Evolutionary conservation across 257 asterid species (phyloP).

Genomic region (Fraxinus quadrangulata): DNA sequence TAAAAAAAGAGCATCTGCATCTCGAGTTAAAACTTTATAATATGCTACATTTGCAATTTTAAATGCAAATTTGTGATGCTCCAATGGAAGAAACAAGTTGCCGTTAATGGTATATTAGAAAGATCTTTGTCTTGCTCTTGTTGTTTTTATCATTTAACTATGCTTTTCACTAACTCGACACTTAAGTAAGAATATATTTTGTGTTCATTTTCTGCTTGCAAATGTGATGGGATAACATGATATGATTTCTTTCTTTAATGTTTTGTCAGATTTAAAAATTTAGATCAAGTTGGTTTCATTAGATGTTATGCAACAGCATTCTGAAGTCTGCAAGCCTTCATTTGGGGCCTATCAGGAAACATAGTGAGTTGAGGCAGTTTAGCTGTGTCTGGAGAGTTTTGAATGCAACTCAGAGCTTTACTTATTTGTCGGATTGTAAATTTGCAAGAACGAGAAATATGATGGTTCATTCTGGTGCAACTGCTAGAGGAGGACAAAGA

Average conservation of each 20-base stretch:
- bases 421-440: constrained; percentile 38
- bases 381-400: constrained; percentile 41
- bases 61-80: not conserved
- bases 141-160: not conserved
- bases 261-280: constrained; percentile 5
- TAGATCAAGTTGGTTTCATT: constrained; percentile 42
- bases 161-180: not conserved
- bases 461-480: constrained; percentile 84
- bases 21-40: not conserved
- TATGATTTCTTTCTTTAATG: not conserved
- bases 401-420: constrained; percentile 43
- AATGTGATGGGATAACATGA: not conserved
- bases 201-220: not conserved
- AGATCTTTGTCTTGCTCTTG: not conserved
- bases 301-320: constrained; percentile 53
- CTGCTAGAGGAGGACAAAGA: constrained; percentile 58
- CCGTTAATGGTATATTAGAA: not conserved
- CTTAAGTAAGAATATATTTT: constrained; percentile 16
- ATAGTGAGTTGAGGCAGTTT: constrained; percentile 44
- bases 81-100: not conserved
- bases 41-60: too few relatives aligned
- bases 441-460: constrained; percentile 45
- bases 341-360: constrained; percentile 47
- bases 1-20: not conserved
- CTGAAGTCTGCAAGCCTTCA: constrained; percentile 53